These are phyloP conservation scores for Casuarina cunninghamiana DNA, from an alignment of 306 rosid genomes.

Conservation along the genomic window DNA sequence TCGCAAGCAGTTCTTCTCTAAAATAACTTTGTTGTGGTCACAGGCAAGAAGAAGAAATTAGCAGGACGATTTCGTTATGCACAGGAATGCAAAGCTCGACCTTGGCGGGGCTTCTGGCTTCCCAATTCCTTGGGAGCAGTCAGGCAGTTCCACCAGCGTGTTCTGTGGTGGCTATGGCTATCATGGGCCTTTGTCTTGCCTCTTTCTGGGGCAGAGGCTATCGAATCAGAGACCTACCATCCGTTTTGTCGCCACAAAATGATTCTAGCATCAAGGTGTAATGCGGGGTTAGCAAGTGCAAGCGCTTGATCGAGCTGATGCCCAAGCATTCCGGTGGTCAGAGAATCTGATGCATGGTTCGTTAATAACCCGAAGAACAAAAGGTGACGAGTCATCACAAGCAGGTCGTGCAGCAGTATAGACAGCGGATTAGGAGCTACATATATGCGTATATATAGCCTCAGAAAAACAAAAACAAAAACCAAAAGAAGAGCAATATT, in stretches of 20 bases:
- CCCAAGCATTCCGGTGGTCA: constrained; percentile 7
- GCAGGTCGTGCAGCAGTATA: neutral
- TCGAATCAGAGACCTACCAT: constrained; percentile 60
- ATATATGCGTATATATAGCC: neutral
- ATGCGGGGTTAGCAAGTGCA: neutral
- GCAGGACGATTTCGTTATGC: constrained; percentile 82
- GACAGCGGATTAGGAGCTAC: neutral
- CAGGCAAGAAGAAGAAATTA: constrained; percentile 84
- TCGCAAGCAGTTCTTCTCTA: constrained; percentile 8
- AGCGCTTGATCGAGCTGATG: constrained; percentile 2
- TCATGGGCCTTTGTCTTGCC: constrained; percentile 92
- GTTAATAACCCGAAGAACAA: neutral
- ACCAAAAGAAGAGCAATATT: too few relatives aligned
- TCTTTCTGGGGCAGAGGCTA: constrained; percentile 90
- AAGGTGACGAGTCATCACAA: neutral
- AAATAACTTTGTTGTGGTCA: constrained; percentile 12
- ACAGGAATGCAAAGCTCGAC: constrained; percentile 99
- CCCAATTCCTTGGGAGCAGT: constrained; percentile 87
- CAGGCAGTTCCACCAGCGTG: constrained; percentile 98
- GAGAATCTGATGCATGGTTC: neutral
- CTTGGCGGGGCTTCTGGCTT: constrained; percentile 96
- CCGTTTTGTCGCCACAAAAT: constrained; percentile 43
- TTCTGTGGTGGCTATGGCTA: constrained; percentile 90
- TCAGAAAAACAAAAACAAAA: too few relatives aligned
- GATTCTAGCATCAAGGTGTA: constrained; percentile 37